These are phyloP conservation scores for Solanum chilense DNA, from an alignment of 257 asterid species.

Conservation along the genomic window DNA sequence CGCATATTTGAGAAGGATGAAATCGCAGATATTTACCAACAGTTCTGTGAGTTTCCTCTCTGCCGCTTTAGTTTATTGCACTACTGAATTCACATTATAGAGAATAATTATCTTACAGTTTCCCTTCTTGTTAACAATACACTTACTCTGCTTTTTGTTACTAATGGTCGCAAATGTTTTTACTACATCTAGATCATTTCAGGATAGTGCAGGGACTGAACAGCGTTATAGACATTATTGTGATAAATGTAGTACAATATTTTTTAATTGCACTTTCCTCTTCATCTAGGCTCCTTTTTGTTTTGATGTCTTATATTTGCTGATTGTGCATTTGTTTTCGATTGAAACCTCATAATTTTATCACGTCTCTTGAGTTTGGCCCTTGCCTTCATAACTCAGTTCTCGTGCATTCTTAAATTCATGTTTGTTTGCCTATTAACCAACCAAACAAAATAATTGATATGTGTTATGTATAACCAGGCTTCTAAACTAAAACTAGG, in stretches of 20 bases:
- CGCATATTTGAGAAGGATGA: constrained; percentile 57
- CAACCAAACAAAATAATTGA: neutral
- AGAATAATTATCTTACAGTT: neutral
- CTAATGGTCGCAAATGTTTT: neutral
- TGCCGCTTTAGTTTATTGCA: neutral
- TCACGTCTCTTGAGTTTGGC: neutral
- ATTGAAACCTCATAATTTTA: neutral
- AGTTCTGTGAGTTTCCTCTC: constrained; percentile 74
- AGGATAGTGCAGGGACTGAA: neutral
- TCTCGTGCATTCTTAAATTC: neutral
- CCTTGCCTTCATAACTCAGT: neutral
- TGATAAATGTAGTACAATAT: neutral
- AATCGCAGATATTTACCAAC: constrained; percentile 81
- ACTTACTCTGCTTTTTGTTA: neutral
- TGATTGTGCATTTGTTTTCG: neutral
- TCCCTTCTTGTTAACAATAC: neutral
- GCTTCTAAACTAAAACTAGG: constrained; percentile 91
- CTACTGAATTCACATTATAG: neutral
- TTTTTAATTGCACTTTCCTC: neutral
- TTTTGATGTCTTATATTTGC: neutral
- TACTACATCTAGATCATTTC: neutral
- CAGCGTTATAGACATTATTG: neutral
- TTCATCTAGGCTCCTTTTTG: neutral
- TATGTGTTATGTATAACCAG: constrained; percentile 16
- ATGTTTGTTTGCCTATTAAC: neutral